phyloP scores from a whole-genome alignment of 2,329 filamentous ascomycete genomes.

The Fusarium sp. region DNA sequence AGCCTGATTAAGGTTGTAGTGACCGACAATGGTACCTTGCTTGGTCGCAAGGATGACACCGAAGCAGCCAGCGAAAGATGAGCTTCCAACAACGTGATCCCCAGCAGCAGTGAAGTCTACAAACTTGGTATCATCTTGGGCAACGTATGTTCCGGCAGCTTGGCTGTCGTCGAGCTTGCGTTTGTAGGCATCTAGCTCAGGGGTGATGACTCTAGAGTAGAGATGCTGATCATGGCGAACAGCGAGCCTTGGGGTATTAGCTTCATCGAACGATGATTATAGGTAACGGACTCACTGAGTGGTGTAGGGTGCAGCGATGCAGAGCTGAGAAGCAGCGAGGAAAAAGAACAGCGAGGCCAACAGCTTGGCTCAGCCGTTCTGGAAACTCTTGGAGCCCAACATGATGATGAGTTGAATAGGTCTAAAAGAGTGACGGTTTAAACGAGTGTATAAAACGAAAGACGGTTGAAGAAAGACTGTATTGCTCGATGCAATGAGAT shows the following conservation, averaged over 20 bases:
- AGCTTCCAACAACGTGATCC: not conserved
- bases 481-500: not conserved
- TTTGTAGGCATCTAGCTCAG: not conserved
- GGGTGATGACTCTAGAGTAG: not conserved
- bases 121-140: not conserved
- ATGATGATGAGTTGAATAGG: not conserved
- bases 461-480: not conserved
- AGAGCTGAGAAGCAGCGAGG: not conserved
- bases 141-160: not conserved
- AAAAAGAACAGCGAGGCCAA: not conserved
- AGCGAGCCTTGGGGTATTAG: not conserved
- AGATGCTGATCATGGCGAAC: not conserved
- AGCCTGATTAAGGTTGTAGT: not conserved
- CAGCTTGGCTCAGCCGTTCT: not conserved
- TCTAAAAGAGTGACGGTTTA: not conserved
- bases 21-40: not conserved
- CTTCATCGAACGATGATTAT: not conserved
- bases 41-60: not conserved
- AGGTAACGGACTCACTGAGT: not conserved
- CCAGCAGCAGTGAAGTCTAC: not conserved
- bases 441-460: not conserved
- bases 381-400: not conserved
- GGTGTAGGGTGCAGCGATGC: not conserved
- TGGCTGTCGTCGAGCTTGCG: not conserved
- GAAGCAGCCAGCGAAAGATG: not conserved